Percentiles rank a stretch among this genome's conserved stretches.
Conservation (phyloP, 257 asterid genomes). For the Solanum okadae region DNA sequence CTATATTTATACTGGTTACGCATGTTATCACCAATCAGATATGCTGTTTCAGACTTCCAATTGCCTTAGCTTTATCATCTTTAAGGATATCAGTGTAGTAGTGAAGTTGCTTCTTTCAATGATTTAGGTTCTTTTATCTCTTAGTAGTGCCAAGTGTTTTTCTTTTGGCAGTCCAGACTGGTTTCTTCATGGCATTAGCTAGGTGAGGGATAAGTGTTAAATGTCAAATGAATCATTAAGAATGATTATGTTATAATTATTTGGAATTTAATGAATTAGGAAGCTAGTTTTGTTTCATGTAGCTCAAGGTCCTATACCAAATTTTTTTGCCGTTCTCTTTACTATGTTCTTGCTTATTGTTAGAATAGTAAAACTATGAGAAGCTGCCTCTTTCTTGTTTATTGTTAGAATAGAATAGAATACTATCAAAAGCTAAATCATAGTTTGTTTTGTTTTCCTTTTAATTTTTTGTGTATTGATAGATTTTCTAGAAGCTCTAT, state of each 20-base stretch:
- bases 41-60: neutral
- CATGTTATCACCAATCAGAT: neutral
- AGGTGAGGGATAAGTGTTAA: neutral
- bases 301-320: neutral
- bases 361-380: neutral
- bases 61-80: neutral
- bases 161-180: neutral
- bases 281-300: neutral
- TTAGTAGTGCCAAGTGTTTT: neutral
- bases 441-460: neutral
- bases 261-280: neutral
- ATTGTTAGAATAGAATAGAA: neutral
- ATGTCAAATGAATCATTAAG: neutral
- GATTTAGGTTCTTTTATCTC: neutral
- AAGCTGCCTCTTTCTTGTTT: neutral
- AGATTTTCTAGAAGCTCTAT: neutral
- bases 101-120: neutral
- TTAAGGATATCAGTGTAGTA: neutral
- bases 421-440: neutral
- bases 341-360: neutral
- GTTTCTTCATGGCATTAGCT: neutral
- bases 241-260: neutral
- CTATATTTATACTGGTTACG: neutral
- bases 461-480: neutral
- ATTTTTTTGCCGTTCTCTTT: neutral